Evolutionary conservation across 2,329 filamentous ascomycete species (phyloP).

Genomic region (Mycosphaerelloides madeirae): DNA sequence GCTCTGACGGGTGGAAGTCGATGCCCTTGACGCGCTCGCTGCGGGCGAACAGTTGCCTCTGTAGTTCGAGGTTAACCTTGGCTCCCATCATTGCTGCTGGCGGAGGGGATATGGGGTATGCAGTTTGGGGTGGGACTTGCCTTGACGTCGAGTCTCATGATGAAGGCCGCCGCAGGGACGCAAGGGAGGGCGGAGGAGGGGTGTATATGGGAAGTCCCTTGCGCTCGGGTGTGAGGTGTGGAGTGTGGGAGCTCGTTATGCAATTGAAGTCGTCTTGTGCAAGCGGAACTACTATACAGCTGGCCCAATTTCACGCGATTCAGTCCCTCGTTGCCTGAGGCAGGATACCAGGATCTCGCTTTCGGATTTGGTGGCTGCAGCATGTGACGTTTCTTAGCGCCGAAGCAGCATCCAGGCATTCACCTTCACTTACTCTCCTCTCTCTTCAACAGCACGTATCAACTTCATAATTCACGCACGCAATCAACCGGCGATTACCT

Average conservation of each 20-base stretch:
- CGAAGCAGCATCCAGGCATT: background rate
- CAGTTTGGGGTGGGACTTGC: slow-evolving; percentile 34
- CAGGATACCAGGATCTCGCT: no score
- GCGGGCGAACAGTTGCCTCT: slow-evolving; percentile 80
- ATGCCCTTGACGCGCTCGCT: slow-evolving; percentile 96
- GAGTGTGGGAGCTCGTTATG: no score
- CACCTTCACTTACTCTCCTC: background rate
- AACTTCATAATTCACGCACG: slow-evolving; percentile 4
- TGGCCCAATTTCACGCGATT: no score
- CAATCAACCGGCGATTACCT: background rate
- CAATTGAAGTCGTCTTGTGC: no score
- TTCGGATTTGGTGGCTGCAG: no score
- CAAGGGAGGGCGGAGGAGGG: slow-evolving; percentile 22
- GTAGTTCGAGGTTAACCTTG: slow-evolving; percentile 40
- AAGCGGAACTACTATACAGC: no score
- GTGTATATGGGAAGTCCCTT: no score
- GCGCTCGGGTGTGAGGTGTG: no score
- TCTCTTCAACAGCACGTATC: background rate
- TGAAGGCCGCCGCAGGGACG: slow-evolving; percentile 21
- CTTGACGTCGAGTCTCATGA: slow-evolving; percentile 59
- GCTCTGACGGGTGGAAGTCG: slow-evolving; percentile 94
- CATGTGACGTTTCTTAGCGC: slow-evolving; percentile 3
- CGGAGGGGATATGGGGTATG: background rate
- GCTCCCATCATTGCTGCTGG: slow-evolving; percentile 25
- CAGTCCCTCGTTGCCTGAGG: no score